Percentiles rank a stretch among this genome's conserved stretches.
Conservation (phyloP, 139 green algal species). For the Volvox africanus region DNA sequence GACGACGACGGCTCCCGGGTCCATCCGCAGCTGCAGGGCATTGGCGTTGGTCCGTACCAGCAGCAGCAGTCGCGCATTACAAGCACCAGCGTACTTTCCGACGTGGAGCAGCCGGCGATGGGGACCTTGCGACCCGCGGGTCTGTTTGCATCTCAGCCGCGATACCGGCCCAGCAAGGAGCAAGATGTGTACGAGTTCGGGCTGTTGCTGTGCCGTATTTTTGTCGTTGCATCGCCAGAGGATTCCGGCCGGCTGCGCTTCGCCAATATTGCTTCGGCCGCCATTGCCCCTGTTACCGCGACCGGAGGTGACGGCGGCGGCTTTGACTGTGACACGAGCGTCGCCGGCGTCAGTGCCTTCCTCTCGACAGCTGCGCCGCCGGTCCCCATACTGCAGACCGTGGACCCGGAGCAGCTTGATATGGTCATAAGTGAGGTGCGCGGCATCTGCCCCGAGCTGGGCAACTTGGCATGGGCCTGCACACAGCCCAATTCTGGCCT, state of each 20-base stretch:
- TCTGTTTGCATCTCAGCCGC: background rate
- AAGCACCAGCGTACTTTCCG: background rate
- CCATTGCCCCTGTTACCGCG: background rate
- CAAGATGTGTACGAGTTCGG: slow-evolving; percentile 34
- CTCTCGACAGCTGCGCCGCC: background rate
- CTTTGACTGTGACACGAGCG: background rate
- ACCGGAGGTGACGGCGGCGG: background rate
- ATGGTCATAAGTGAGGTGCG: background rate
- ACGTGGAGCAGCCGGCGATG: background rate
- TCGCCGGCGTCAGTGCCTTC: background rate
- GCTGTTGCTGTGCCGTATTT: slow-evolving; percentile 20
- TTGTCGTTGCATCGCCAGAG: background rate
- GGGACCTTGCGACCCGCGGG: background rate
- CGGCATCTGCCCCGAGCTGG: slow-evolving; percentile 9
- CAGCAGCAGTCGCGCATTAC: background rate
- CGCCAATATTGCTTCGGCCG: background rate
- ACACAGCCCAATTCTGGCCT: background rate
- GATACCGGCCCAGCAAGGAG: background rate
- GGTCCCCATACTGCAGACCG: background rate
- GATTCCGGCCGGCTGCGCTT: slow-evolving; percentile 14
- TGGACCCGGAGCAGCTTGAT: slow-evolving; percentile 6
- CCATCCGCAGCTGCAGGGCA: background rate
- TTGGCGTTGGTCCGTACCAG: background rate
- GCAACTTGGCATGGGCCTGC: slow-evolving; percentile 5
- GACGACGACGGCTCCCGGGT: background rate